A percentile compares a stretch with the other conserved stretches of the same genome.
Evolutionary conservation across 768 basidiomycete species (phyloP).

Genomic region (Mycena leptocephala): DNA sequence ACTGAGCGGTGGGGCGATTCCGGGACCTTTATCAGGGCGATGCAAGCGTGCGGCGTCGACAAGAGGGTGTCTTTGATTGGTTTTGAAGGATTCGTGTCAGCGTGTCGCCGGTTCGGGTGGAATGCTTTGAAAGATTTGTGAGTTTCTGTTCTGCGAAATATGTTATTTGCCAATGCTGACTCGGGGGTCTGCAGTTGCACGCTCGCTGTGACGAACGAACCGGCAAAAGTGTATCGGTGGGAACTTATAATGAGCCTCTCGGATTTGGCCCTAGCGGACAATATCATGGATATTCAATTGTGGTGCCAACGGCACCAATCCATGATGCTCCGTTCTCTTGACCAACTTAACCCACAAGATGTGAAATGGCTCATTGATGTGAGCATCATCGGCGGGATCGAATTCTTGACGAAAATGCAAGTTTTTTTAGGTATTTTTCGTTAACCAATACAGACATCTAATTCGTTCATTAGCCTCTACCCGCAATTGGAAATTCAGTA

Average conservation of each 20-base stretch:
- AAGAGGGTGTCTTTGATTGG: slow-evolving; percentile 7
- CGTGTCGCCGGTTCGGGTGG: slow-evolving; percentile 20
- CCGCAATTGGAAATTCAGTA: not conserved
- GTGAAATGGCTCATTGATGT: slow-evolving; percentile 2
- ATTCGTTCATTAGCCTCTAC: not conserved
- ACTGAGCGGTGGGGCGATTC: slow-evolving; percentile 18
- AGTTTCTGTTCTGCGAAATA: not conserved
- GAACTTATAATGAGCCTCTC: not conserved
- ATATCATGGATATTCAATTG: not conserved
- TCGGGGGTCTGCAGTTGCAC: slow-evolving; percentile 5
- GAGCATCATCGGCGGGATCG: not conserved
- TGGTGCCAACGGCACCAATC: slow-evolving; percentile 4
- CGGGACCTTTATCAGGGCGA: not conserved
- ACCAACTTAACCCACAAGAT: not conserved
- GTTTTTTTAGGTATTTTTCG: not conserved
- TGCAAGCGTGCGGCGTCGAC: slow-evolving; percentile 3
- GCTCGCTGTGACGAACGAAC: not conserved
- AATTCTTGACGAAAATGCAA: not conserved
- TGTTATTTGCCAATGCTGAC: not conserved
- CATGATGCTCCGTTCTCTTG: not conserved
- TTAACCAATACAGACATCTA: not conserved
- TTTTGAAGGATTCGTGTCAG: not conserved
- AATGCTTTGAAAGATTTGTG: not conserved
- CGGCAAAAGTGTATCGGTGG: not conserved
- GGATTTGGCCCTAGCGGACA: not conserved